Conservation (phyloP, 768 basidiomycete genomes). For the Lactifluus rugatus region DNA sequence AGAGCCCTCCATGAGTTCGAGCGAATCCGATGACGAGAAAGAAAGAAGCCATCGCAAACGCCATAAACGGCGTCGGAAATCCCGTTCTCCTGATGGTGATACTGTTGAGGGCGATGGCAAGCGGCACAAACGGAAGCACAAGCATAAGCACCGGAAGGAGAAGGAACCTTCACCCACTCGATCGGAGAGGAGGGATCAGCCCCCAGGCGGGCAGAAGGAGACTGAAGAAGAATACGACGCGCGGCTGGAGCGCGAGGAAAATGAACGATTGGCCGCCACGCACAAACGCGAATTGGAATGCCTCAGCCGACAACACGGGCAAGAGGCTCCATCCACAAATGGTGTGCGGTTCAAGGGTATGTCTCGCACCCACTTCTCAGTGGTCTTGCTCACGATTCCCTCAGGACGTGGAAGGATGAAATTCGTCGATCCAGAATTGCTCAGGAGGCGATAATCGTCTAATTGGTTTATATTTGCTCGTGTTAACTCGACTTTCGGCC, state of each 20-base stretch:
- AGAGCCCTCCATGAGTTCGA: constrained; percentile 10
- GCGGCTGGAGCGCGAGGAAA: constrained; percentile 57
- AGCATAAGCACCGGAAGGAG: constrained; percentile 25
- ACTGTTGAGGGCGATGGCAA: constrained; percentile 7
- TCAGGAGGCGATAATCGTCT: constrained; percentile 21
- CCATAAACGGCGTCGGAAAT: constrained; percentile 19
- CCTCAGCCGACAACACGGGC: constrained; percentile 33
- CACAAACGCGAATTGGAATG: constrained; percentile 41
- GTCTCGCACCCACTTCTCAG: constrained; percentile 4
- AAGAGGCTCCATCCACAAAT: constrained; percentile 26
- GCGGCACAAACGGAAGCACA: constrained; percentile 22
- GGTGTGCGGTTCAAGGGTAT: constrained; percentile 61
- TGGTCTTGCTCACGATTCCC: neutral
- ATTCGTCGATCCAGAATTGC: constrained; percentile 49
- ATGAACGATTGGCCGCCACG: constrained; percentile 41
- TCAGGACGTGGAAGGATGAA: constrained; percentile 60
- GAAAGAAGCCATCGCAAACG: constrained; percentile 4
- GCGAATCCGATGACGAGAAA: constrained; percentile 11
- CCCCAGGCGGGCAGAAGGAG: constrained; percentile 28
- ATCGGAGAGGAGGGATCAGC: neutral
- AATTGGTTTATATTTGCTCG: neutral
- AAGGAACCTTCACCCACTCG: constrained; percentile 19
- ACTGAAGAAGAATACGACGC: constrained; percentile 69
- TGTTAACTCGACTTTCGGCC: neutral
- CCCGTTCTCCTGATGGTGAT: constrained; percentile 7